These are phyloP conservation scores for Collybiopsis confluens DNA, from an alignment of 768 basidiomycete species.

Conservation along the genomic window DNA sequence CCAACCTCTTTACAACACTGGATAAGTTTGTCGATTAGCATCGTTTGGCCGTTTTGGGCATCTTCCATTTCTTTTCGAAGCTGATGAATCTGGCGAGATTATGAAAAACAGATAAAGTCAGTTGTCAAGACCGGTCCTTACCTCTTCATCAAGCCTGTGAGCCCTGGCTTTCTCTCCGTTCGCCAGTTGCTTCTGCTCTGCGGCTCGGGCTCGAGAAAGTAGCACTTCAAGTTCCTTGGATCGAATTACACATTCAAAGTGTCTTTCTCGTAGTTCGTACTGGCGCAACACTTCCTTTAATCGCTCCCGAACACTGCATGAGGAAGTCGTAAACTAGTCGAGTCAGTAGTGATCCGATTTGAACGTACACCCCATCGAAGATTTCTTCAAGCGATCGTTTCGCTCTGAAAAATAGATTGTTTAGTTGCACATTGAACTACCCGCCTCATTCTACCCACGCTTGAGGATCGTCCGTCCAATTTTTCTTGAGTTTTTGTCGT, in stretches of 20 bases:
- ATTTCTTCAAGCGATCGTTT: conserved; percentile 74
- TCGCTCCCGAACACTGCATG: conserved; percentile 70
- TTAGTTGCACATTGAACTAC: too few species aligned
- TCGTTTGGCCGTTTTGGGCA: conserved; percentile 72
- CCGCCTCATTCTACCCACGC: conserved; percentile 66
- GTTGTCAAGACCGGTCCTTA: conserved; percentile 26
- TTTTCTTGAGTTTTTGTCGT: conserved; percentile 72
- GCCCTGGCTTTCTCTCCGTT: conserved; percentile 69
- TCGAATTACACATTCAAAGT: conserved; percentile 89
- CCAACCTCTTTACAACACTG: conserved; percentile 85
- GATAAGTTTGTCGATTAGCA: conserved; percentile 80
- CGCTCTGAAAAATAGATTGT: conserved; percentile 47
- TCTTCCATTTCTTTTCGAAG: conserved; percentile 76
- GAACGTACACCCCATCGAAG: conserved; percentile 77
- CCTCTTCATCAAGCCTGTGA: conserved; percentile 73
- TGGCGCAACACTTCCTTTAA: conserved; percentile 84
- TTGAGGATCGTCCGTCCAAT: conserved; percentile 70
- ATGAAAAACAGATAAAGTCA: conserved; percentile 4
- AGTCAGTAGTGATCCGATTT: neutral
- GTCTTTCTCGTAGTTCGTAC: conserved; percentile 86
- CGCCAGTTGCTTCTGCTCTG: conserved; percentile 81
- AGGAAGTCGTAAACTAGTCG: conserved; percentile 5
- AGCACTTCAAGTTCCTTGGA: conserved; percentile 90
- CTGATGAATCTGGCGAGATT: conserved; percentile 49
- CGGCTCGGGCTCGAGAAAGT: conserved; percentile 80